Conservation (phyloP, 331 rosid genomes). For the Spiraea crenata region DNA sequence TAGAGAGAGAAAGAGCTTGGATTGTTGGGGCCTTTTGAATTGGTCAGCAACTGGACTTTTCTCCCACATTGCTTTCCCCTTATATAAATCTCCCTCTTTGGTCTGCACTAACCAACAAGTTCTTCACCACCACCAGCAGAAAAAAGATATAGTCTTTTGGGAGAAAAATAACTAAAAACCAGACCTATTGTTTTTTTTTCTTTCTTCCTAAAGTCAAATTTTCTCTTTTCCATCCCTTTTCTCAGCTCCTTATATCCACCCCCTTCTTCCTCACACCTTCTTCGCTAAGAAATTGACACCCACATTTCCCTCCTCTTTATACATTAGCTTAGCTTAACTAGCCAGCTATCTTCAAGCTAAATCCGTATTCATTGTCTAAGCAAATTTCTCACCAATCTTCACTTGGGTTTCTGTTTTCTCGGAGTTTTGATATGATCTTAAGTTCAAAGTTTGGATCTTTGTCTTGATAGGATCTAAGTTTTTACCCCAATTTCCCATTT, state of each 20-base stretch:
- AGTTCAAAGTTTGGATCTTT: neutral
- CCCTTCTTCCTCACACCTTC: constrained; percentile 51
- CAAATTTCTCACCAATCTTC: neutral
- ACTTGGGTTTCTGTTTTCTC: neutral
- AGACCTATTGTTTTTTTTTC: constrained; percentile 5
- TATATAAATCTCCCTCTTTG: neutral
- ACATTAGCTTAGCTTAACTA: neutral
- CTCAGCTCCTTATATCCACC: constrained; percentile 27
- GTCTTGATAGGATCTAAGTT: neutral
- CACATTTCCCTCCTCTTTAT: neutral
- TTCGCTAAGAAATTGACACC: constrained; percentile 19
- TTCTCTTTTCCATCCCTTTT: constrained; percentile 37
- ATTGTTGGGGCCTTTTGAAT: constrained; percentile 23
- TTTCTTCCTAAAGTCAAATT: constrained; percentile 30
- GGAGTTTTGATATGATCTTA: too few relatives aligned
- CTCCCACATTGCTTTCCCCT: neutral
- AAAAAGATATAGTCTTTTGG: constrained; percentile 16
- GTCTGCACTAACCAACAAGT: neutral
- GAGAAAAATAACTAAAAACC: neutral
- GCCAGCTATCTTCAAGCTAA: too few relatives aligned
- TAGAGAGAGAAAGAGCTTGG: neutral
- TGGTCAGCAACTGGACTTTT: constrained; percentile 39
- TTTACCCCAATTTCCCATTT: neutral
- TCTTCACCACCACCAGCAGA: neutral
- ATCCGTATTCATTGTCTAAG: neutral